phyloP scores from a whole-genome alignment of 371 early-diverging fungal species.

The Umbelopsis sp. region DNA sequence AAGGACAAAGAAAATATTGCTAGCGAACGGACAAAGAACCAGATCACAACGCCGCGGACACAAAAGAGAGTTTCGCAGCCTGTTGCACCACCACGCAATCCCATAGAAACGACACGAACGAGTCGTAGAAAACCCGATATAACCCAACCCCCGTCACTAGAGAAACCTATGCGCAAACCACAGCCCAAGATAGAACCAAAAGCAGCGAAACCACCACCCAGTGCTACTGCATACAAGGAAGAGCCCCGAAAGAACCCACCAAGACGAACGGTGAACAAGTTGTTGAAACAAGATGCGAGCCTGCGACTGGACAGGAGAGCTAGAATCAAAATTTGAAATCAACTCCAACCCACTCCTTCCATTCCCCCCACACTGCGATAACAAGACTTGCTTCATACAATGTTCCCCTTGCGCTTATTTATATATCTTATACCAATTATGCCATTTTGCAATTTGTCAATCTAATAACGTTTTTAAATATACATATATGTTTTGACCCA shows the following conservation, averaged over 20 bases:
- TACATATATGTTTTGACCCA: constrained; percentile 6
- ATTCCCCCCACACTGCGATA: too few relatives aligned
- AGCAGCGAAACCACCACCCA: not conserved
- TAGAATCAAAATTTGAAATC: not conserved
- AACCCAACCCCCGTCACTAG: not conserved
- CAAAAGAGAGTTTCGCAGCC: constrained; percentile 2
- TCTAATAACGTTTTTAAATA: not conserved
- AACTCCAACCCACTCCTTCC: too few relatives aligned
- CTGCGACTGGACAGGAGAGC: not conserved
- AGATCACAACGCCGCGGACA: not conserved
- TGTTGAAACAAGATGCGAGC: not conserved
- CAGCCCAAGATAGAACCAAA: not conserved
- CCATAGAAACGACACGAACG: not conserved
- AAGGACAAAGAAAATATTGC: not conserved
- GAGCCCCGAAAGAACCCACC: not conserved
- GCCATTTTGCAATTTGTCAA: too few relatives aligned
- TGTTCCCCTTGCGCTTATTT: too few relatives aligned
- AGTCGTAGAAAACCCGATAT: not conserved
- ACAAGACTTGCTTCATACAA: too few relatives aligned
- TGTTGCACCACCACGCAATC: not conserved
- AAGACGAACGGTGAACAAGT: not conserved
- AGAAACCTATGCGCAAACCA: not conserved
- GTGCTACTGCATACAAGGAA: not conserved
- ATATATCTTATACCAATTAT: too few relatives aligned
- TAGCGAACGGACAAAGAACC: not conserved